These are phyloP conservation scores for Tardiomyces blankii DNA, from an alignment of 1,139 yeast species.

Conservation along the genomic window DNA sequence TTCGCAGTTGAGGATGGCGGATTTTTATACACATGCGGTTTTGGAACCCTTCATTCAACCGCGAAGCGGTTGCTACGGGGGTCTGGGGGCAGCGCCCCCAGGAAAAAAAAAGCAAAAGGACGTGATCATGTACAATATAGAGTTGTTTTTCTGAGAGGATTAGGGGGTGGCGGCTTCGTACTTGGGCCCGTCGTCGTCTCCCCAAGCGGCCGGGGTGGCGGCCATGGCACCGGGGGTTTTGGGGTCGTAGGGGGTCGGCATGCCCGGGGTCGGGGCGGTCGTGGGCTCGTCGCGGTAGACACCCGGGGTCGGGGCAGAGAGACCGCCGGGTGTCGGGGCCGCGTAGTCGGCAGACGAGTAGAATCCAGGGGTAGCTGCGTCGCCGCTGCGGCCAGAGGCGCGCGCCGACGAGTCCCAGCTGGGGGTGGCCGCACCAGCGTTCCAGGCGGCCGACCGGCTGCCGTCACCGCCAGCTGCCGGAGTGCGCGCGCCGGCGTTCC, in stretches of 20 bases:
- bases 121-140: not conserved
- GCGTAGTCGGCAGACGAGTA: constrained; percentile 13
- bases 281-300: constrained; percentile 30
- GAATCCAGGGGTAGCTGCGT: not conserved
- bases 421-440: constrained; percentile 18
- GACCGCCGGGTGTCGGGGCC: constrained; percentile 26
- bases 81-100: too few species aligned
- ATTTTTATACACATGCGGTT: too few species aligned
- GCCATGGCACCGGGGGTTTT: constrained; percentile 33
- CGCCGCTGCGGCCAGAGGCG: constrained; percentile 11
- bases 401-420: constrained; percentile 14
- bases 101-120: not conserved
- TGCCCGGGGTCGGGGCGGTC: constrained; percentile 15
- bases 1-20: too few species aligned
- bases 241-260: constrained; percentile 32
- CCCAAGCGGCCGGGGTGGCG: constrained; percentile 30
- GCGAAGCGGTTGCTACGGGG: too few species aligned
- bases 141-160: too few species aligned
- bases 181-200: constrained; percentile 24
- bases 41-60: too few species aligned
- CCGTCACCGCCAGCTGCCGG: constrained; percentile 23
- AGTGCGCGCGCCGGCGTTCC: constrained; percentile 21
- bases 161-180: constrained; percentile 27
- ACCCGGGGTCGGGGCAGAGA: constrained; percentile 28
- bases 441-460: constrained; percentile 24